Percentiles rank a stretch among this genome's conserved stretches.
Conservation (phyloP, 768 basidiomycete species). For the Clitopilus hobsonii region DNA sequence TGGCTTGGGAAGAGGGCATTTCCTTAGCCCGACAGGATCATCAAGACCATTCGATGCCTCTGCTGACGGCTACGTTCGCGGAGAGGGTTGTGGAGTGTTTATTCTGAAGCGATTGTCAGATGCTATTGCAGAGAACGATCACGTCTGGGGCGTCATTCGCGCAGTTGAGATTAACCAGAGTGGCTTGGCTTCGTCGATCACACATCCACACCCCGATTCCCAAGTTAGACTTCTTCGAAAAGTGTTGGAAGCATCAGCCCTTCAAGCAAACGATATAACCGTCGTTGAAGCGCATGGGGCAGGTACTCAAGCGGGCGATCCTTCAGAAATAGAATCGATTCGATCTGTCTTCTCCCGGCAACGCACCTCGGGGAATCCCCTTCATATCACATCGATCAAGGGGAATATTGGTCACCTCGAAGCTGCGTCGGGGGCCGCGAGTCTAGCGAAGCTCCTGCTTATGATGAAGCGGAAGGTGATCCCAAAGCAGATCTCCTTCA, state of each 20-base stretch:
- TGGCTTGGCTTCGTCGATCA: constrained; percentile 62
- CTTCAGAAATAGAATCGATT: constrained; percentile 59
- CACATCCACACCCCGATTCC: constrained; percentile 62
- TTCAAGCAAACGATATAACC: constrained; percentile 43
- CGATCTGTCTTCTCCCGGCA: constrained; percentile 44
- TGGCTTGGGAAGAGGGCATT: constrained; percentile 65
- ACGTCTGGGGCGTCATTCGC: constrained; percentile 63
- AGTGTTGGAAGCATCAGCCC: constrained; percentile 38
- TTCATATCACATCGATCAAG: constrained; percentile 67
- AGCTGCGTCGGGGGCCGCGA: constrained; percentile 69
- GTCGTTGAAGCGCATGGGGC: constrained; percentile 76
- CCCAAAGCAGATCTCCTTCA: constrained; percentile 56
- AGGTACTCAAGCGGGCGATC: constrained; percentile 69
- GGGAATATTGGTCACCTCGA: constrained; percentile 75
- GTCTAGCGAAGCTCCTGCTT: constrained; percentile 65
- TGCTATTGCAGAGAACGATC: constrained; percentile 62
- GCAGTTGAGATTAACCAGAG: constrained; percentile 72
- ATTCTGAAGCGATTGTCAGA: constrained; percentile 68
- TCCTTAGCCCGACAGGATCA: constrained; percentile 61
- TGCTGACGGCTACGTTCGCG: constrained; percentile 70
- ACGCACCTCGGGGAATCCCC: constrained; percentile 39
- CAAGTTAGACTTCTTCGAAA: constrained; percentile 52
- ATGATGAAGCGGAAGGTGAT: constrained; percentile 58
- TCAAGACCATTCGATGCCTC: constrained; percentile 68
- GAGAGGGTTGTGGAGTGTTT: constrained; percentile 69